Conservation (phyloP, 2,329 filamentous ascomycete genomes). For the Neofusicoccum sp. region DNA sequence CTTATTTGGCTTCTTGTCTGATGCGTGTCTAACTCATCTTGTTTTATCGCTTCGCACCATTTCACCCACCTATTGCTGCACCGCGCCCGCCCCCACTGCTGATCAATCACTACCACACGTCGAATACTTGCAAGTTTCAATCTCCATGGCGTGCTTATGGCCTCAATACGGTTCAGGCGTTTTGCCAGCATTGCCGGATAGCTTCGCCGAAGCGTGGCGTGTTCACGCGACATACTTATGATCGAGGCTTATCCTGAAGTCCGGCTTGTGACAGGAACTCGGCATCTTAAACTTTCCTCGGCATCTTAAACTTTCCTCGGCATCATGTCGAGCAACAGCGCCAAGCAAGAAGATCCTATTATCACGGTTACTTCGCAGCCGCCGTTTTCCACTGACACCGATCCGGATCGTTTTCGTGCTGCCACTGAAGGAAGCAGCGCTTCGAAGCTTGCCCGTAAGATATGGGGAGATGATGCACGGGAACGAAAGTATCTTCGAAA, state of each 20-base stretch:
- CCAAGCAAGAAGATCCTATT: neutral
- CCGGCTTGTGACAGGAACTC: neutral
- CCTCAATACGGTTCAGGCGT: neutral
- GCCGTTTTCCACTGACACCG: neutral
- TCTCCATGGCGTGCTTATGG: constrained; percentile 8
- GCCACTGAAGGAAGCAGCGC: neutral
- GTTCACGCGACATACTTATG: neutral
- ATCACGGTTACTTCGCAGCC: neutral
- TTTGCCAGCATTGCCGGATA: neutral
- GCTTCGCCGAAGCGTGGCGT: neutral
- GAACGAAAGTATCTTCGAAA: constrained; percentile 4
- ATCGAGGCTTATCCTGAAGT: neutral
- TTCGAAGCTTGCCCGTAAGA: neutral
- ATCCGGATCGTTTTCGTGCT: no score
- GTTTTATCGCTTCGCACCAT: constrained; percentile 12
- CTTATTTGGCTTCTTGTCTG: neutral
- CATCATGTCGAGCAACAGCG: neutral
- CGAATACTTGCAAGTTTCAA: constrained; percentile 2
- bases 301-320: neutral
- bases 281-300: neutral
- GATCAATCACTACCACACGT: neutral
- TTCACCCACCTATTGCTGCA: constrained; percentile 11
- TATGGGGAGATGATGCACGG: neutral
- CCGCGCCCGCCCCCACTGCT: constrained; percentile 6
- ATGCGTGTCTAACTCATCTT: neutral